phyloP scores from a whole-genome alignment of 2,329 filamentous ascomycete species.

The Pseudocercospora fijiensis region DNA sequence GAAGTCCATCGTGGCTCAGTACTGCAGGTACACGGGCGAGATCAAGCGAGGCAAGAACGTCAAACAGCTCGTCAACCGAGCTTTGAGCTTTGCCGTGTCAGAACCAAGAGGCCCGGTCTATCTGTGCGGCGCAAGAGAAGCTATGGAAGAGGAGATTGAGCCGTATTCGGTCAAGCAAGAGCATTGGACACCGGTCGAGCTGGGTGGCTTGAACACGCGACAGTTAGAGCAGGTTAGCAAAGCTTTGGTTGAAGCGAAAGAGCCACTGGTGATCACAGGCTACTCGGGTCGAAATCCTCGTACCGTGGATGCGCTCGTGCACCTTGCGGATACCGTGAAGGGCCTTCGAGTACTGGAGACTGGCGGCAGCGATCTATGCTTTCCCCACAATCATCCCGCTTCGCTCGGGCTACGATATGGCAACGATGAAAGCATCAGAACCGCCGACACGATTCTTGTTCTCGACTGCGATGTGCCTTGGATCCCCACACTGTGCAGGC shows the following conservation, averaged over 20 bases:
- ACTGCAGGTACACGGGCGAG: constrained; percentile 79
- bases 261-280: constrained; percentile 69
- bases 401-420: constrained; percentile 68
- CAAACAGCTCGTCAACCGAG: constrained; percentile 85
- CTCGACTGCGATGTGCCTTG: constrained; percentile 90
- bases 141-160: constrained; percentile 80
- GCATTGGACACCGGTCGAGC: constrained; percentile 69
- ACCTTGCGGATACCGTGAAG: constrained; percentile 66
- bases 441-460: constrained; percentile 80
- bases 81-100: constrained; percentile 75
- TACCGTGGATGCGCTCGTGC: constrained; percentile 61
- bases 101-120: constrained; percentile 80
- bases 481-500: constrained; percentile 75
- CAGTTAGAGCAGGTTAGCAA: constrained; percentile 62
- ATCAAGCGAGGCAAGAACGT: constrained; percentile 82
- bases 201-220: constrained; percentile 58
- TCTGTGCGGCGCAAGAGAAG: constrained; percentile 72
- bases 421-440: constrained; percentile 67
- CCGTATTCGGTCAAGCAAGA: constrained; percentile 68
- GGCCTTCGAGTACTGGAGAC: constrained; percentile 72
- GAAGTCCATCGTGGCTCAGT: constrained; percentile 76
- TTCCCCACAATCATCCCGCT: constrained; percentile 65
- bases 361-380: constrained; percentile 78
- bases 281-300: constrained; percentile 69
- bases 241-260: constrained; percentile 61